Percentiles rank a stretch among this genome's conserved stretches.
These are phyloP conservation scores for Hypoxylon sp. DNA, from an alignment of 2,329 filamentous ascomycete species.

Conservation along the genomic window DNA sequence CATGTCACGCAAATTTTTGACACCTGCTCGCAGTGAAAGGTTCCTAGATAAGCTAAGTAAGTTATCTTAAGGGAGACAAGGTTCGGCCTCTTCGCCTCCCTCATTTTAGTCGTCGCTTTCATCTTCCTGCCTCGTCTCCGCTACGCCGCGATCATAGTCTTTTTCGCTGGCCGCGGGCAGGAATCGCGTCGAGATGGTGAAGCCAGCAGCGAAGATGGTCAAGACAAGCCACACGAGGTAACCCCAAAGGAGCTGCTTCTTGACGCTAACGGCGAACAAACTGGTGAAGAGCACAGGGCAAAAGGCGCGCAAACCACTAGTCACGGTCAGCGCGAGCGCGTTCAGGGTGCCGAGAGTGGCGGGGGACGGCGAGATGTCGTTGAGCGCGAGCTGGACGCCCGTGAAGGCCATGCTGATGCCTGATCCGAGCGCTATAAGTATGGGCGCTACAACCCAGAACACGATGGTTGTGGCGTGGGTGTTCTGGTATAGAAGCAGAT, in stretches of 20 bases:
- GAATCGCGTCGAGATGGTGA: constrained; percentile 50
- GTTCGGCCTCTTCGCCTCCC: not conserved
- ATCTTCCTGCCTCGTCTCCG: constrained; percentile 18
- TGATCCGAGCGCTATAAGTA: constrained; percentile 65
- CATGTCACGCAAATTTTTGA: not conserved
- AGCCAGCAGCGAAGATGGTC: constrained; percentile 54
- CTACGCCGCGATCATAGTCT: constrained; percentile 29
- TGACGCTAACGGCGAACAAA: constrained; percentile 75
- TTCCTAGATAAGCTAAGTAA: too few species aligned
- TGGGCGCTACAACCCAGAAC: constrained; percentile 69
- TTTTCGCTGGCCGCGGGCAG: constrained; percentile 53
- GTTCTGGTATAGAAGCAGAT: constrained; percentile 65
- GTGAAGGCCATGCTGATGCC: constrained; percentile 79
- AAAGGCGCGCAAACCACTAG: constrained; percentile 73
- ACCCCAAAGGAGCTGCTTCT: constrained; percentile 70
- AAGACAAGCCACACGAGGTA: constrained; percentile 75
- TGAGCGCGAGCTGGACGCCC: constrained; percentile 77
- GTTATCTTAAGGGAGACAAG: too few species aligned
- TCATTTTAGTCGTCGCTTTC: constrained; percentile 5
- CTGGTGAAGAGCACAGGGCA: constrained; percentile 74
- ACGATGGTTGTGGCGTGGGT: constrained; percentile 52
- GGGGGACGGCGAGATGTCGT: constrained; percentile 77
- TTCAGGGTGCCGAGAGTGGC: constrained; percentile 78
- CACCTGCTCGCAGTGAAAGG: not conserved
- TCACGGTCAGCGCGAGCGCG: constrained; percentile 72